Evolutionary conservation across 2,329 filamentous ascomycete genomes (phyloP).

Genomic region (Leptographium radiaticola): DNA sequence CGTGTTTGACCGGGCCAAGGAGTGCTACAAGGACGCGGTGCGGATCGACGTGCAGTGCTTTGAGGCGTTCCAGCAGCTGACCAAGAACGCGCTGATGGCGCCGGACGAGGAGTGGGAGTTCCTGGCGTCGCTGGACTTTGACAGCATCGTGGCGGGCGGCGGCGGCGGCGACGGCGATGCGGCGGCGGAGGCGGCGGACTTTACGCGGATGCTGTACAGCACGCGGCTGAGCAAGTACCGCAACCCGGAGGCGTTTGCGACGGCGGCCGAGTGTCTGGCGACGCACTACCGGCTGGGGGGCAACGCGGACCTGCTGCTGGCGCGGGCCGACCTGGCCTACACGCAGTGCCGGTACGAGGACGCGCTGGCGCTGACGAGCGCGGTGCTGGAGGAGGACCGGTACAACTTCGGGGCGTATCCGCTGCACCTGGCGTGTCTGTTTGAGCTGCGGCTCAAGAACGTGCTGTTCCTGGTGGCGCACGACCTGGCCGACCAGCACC

Average conservation of each 20-base stretch:
- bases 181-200: constrained; percentile 79
- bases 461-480: constrained; percentile 84
- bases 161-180: constrained; percentile 19
- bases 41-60: constrained; percentile 97
- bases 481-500: constrained; percentile 81
- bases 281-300: constrained; percentile 80
- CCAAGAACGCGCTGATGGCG: constrained; percentile 87
- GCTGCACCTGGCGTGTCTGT: constrained; percentile 79
- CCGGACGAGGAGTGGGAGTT: constrained; percentile 86
- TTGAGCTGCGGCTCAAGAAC: constrained; percentile 77
- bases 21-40: constrained; percentile 96
- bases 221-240: constrained; percentile 92
- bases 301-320: constrained; percentile 83
- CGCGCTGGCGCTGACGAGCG: constrained; percentile 70
- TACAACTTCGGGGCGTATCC: constrained; percentile 86
- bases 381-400: constrained; percentile 69
- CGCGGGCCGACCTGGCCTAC: constrained; percentile 81
- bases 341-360: constrained; percentile 90
- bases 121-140: constrained; percentile 79
- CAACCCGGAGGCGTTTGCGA: constrained; percentile 68
- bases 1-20: constrained; percentile 90
- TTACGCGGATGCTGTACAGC: constrained; percentile 92
- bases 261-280: constrained; percentile 78
- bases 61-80: constrained; percentile 94
- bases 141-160: constrained; percentile 53